phyloP scores from a whole-genome alignment of 1,284 basidiomycete genomes.

The Heterobasidion irregulare region DNA sequence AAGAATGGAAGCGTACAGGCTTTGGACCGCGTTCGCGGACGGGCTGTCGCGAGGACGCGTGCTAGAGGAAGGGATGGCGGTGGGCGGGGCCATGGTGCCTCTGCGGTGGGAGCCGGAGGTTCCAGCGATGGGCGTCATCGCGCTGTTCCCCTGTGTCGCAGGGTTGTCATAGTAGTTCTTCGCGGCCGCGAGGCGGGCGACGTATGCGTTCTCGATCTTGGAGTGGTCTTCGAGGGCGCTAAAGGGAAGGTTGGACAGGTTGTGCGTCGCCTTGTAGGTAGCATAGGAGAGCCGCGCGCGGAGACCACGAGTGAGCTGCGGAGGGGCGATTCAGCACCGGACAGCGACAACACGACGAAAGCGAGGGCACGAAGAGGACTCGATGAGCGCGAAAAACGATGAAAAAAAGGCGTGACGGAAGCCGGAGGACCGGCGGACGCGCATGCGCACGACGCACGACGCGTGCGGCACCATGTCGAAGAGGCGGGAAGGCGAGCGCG shows the following conservation, averaged over 20 bases:
- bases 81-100: slow-evolving; percentile 43
- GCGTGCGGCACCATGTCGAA: slow-evolving; percentile 28
- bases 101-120: slow-evolving; percentile 19
- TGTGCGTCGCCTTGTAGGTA: slow-evolving; percentile 70
- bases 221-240: slow-evolving; percentile 61
- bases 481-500: slow-evolving; percentile 13
- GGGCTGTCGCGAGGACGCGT: slow-evolving; percentile 16
- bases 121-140: slow-evolving; percentile 15
- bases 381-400: background rate
- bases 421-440: slow-evolving; percentile 10
- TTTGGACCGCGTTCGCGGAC: slow-evolving; percentile 38
- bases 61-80: slow-evolving; percentile 22
- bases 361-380: background rate
- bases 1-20: slow-evolving; percentile 64
- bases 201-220: slow-evolving; percentile 37
- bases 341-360: slow-evolving; percentile 8
- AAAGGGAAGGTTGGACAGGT: slow-evolving; percentile 54
- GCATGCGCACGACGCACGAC: slow-evolving; percentile 23
- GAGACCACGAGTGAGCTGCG: slow-evolving; percentile 66
- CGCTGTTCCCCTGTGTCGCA: slow-evolving; percentile 31
- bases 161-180: slow-evolving; percentile 43
- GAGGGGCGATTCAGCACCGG: slow-evolving; percentile 18
- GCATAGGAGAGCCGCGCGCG: slow-evolving; percentile 72
- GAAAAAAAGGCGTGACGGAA: slow-evolving; percentile 1
- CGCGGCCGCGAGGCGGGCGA: slow-evolving; percentile 42